phyloP scores from a whole-genome alignment of 2,329 filamentous ascomycete species.

The Cephalotrichum gorgonifer region DNA sequence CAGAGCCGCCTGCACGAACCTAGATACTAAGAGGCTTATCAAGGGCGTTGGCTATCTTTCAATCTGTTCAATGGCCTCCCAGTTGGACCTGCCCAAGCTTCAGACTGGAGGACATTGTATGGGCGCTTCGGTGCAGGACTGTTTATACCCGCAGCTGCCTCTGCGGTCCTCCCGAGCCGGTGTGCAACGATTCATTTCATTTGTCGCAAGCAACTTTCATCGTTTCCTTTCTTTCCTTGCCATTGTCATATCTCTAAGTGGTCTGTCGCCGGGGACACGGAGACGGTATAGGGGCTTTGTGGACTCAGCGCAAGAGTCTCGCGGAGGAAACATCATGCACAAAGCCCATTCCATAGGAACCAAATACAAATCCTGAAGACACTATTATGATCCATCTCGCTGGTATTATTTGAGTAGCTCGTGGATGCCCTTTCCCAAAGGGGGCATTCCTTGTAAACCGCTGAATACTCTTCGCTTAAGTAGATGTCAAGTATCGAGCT shows the following conservation, averaged over 20 bases:
- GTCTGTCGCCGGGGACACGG: background rate
- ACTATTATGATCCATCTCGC: too few relatives aligned
- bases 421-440: too few relatives aligned
- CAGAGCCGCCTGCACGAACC: too few relatives aligned
- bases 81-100: background rate
- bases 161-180: background rate
- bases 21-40: too few relatives aligned
- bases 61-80: too few relatives aligned
- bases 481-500: too few relatives aligned
- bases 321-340: background rate
- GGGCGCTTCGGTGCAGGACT: background rate
- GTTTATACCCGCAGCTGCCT: background rate
- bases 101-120: background rate
- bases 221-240: background rate
- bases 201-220: background rate
- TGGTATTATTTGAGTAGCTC: too few relatives aligned
- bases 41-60: too few relatives aligned
- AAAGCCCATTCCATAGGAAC: background rate
- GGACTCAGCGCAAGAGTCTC: background rate
- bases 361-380: background rate
- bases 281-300: slow-evolving; percentile 1
- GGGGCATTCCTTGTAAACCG: too few relatives aligned
- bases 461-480: too few relatives aligned
- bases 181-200: background rate
- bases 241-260: background rate